phyloP scores from a whole-genome alignment of 2,329 filamentous ascomycete species.

The Fusarium brachygibbosum region DNA sequence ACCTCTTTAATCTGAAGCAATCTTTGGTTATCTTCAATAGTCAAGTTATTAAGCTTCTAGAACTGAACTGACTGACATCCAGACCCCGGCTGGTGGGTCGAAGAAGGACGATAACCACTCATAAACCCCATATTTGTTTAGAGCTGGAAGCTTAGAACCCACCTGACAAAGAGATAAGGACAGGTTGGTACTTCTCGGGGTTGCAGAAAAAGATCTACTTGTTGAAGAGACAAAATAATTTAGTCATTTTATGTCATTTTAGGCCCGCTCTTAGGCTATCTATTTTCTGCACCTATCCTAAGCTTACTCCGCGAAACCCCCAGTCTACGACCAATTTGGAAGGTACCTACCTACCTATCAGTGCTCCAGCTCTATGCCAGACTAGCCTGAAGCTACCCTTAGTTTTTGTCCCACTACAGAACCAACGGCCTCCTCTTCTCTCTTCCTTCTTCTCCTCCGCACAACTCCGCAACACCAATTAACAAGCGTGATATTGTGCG shows the following conservation, averaged over 20 bases:
- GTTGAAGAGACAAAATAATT: no score
- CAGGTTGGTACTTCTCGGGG: conserved; percentile 14
- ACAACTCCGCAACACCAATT: conserved; percentile 17
- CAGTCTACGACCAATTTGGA: conserved; percentile 47
- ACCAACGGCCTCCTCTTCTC: conserved; percentile 27
- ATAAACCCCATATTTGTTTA: conserved; percentile 35
- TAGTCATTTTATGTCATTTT: no score
- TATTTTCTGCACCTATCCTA: no score
- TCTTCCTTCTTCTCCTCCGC: conserved; percentile 22
- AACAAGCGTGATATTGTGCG: conserved; percentile 15
- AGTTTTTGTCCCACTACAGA: conserved; percentile 21
- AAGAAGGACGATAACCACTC: conserved; percentile 34
- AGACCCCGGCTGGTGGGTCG: conserved; percentile 29
- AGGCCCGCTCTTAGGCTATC: no score
- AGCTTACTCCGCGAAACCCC: conserved; percentile 21
- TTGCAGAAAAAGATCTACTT: no score
- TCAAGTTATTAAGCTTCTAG: conserved; percentile 25
- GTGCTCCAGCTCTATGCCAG: neutral
- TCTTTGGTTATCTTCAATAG: neutral
- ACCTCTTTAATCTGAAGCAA: neutral
- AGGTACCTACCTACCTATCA: conserved; percentile 44
- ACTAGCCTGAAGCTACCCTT: conserved; percentile 25
- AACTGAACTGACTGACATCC: conserved; percentile 28
- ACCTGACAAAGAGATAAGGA: conserved; percentile 20
- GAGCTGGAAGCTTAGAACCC: conserved; percentile 4